phyloP scores from a whole-genome alignment of 306 rosid species.

The Lathyrus sativus region DNA sequence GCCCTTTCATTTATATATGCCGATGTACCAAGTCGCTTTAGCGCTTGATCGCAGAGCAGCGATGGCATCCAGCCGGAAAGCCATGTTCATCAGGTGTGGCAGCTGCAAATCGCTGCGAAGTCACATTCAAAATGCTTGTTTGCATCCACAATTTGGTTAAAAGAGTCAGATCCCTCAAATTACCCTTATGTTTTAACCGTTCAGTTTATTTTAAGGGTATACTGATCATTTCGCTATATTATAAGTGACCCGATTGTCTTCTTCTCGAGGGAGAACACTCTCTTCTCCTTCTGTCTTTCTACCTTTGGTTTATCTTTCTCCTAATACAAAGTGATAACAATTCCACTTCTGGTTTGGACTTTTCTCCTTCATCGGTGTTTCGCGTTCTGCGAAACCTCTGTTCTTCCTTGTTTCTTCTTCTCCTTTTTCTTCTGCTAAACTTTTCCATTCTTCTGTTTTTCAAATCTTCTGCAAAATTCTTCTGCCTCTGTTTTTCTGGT shows the following conservation, averaged over 20 bases:
- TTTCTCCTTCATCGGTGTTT: background rate
- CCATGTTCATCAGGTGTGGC: too few species aligned
- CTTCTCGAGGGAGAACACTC: background rate
- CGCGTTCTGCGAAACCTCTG: background rate
- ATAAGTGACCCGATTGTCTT: background rate
- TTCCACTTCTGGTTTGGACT: background rate
- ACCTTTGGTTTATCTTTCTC: background rate
- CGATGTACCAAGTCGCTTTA: background rate
- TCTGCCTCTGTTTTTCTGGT: background rate
- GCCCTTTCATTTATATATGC: background rate
- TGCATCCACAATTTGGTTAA: too few species aligned
- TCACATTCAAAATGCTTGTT: too few species aligned
- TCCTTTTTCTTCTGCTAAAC: too few species aligned
- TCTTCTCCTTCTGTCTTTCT: background rate
- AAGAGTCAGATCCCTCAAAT: too few species aligned
- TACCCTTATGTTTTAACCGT: background rate
- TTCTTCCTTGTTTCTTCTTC: too few species aligned
- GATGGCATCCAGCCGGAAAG: too few species aligned
- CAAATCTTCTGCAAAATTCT: too few species aligned
- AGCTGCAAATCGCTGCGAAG: background rate
- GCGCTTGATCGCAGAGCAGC: background rate
- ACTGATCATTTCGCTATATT: background rate
- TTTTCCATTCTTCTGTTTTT: too few species aligned
- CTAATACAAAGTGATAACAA: background rate
- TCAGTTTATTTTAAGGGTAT: background rate